Percentiles rank a stretch among this genome's conserved stretches.
These are phyloP conservation scores for Friedmanniomyces simplex DNA, from an alignment of 495 filamentous ascomycete genomes.

Conservation along the genomic window DNA sequence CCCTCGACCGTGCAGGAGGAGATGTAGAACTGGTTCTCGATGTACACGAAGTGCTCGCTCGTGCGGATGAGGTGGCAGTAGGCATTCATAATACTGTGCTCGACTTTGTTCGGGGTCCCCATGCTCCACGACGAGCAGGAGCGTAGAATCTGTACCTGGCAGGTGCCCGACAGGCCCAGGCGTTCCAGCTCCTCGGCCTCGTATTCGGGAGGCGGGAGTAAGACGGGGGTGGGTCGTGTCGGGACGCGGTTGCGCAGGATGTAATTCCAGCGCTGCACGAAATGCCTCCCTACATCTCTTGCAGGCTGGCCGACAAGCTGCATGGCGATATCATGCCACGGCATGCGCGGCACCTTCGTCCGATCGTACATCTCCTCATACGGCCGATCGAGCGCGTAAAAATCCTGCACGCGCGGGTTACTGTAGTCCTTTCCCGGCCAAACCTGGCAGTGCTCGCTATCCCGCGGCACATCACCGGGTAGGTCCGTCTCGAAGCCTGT, in stretches of 20 bases:
- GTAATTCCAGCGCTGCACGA: constrained; percentile 99
- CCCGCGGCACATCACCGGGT: constrained; percentile 52
- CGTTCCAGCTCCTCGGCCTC: constrained; percentile 73
- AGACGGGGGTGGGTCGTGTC: constrained; percentile 83
- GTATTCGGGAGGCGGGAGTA: constrained; percentile 89
- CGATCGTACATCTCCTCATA: constrained; percentile 99
- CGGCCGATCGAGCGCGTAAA: constrained; percentile 84
- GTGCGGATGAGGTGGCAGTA: constrained; percentile 91
- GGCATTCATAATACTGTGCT: constrained; percentile 91
- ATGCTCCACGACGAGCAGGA: constrained; percentile 87
- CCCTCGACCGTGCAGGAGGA: constrained; percentile 83
- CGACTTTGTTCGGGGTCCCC: constrained; percentile 67
- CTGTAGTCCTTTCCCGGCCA: constrained; percentile 99
- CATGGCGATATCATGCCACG: constrained; percentile 99
- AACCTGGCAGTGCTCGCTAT: constrained; percentile 87
- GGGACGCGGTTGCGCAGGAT: constrained; percentile 89
- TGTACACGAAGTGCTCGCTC: constrained; percentile 96
- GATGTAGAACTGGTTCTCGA: constrained; percentile 99
- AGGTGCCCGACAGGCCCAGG: constrained; percentile 81
- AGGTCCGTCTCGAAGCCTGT: constrained; percentile 80
- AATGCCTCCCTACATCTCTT: constrained; percentile 86
- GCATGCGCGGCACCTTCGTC: constrained; percentile 80
- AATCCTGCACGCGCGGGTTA: constrained; percentile 90
- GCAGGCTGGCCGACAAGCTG: constrained; percentile 96
- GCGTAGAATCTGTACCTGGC: constrained; percentile 90